Conservation (phyloP, 768 basidiomycete genomes). For the Cytidiella melzeri region DNA sequence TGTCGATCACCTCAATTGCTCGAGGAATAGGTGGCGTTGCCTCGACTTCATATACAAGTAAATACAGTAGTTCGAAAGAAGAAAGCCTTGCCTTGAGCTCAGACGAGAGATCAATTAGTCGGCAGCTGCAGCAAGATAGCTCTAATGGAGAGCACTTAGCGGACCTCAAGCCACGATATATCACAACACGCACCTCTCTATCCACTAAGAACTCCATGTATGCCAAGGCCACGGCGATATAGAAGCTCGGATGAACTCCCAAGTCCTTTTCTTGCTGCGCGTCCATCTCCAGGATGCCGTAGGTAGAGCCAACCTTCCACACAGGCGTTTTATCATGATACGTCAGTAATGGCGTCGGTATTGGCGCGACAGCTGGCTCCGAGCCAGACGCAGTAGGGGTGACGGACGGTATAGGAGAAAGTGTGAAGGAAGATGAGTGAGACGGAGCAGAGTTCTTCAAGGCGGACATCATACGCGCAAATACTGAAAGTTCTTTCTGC, state of each 20-base stretch:
- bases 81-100: too few relatives aligned
- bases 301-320: slow-evolving; percentile 48
- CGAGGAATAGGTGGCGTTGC: too few relatives aligned
- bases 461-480: slow-evolving; percentile 24
- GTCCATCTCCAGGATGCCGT: slow-evolving; percentile 62
- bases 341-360: slow-evolving; percentile 46
- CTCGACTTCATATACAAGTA: too few relatives aligned
- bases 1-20: too few relatives aligned
- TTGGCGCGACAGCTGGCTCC: slow-evolving; percentile 18
- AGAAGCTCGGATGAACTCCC: slow-evolving; percentile 73
- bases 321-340: slow-evolving; percentile 73
- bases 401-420: slow-evolving; percentile 29
- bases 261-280: slow-evolving; percentile 45
- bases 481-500: slow-evolving; percentile 15
- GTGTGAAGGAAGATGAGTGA: slow-evolving; percentile 57
- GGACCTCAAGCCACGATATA: neutral
- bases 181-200: slow-evolving; percentile 51
- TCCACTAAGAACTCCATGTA: slow-evolving; percentile 76
- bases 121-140: slow-evolving; percentile 26
- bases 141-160: slow-evolving; percentile 15
- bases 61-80: too few relatives aligned
- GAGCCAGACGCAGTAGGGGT: neutral
- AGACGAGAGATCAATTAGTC: too few relatives aligned
- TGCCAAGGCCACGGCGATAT: slow-evolving; percentile 67
- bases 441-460: slow-evolving; percentile 35